Evolutionary conservation across 352 stramenopile genomes (phyloP), one percentile per base, ranked within the genome.

Genomic region (Phytopythium helicoides): DNA sequence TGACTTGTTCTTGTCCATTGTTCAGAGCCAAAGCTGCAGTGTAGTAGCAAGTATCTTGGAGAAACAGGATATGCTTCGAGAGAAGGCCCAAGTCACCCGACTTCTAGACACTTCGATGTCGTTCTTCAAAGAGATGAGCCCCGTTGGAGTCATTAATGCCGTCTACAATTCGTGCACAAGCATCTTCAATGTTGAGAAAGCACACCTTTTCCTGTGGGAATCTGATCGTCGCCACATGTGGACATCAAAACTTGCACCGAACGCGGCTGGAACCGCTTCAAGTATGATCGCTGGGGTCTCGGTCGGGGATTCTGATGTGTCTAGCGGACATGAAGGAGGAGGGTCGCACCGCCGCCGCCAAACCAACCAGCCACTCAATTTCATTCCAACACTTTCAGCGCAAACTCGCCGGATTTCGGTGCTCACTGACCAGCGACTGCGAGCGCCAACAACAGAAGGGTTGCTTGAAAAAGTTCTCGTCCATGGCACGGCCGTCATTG

Each of bases 51-150:
- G 78, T 25, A 88, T 89, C 38, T 41, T 92, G 6, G 81, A 88
- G 25, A 88, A 88, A 45, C 78, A 87, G 16, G 60, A 56, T 3
- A 80, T 86, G 63, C 50, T 85, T 25, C 72, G 72, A 21, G 72
- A 87, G 21, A 77, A 88, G 49, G 78, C 86, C 34, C 73, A 92
- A 54, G 87, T 80, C 18, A 68, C 56, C 4, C 51, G 74, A 40
- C 47, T 92, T 6, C 51, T 92, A 11, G 81, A 92, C 42, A 86
- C 76, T 15, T 87, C 78, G 16, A 82, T 89, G 69, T 74, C 71
- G 11, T 88, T 92, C 48, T 89, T 89, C 60, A 88, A 88, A 56
- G 81, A 92, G 58, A 86, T 89, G 75, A 88, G 76, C 40, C 76
- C 77, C 25, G 58, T 92, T 16, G 81, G 81, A 6, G 66, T 92